Percentiles rank a stretch among this genome's conserved stretches.
Conservation (phyloP, 2,329 filamentous ascomycete genomes). For the Pseudonectria foliicola region DNA sequence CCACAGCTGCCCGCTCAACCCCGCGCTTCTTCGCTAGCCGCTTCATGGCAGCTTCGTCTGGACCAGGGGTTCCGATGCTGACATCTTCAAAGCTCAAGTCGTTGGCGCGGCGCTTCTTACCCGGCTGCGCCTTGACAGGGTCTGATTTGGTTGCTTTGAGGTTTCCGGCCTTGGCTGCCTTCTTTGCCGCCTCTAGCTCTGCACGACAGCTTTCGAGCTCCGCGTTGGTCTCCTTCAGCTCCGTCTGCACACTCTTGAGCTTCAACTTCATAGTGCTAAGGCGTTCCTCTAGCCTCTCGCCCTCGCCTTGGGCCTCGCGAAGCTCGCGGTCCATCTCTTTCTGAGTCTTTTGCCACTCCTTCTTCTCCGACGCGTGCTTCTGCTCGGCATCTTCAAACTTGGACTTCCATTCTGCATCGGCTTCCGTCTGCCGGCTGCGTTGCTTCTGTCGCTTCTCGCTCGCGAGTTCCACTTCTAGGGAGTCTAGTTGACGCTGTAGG, state of each 20-base stretch:
- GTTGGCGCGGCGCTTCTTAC: slow-evolving; percentile 39
- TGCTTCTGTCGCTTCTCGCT: slow-evolving; percentile 53
- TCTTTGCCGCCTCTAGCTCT: slow-evolving; percentile 31
- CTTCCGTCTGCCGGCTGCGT: slow-evolving; percentile 27
- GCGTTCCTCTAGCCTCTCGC: slow-evolving; percentile 61
- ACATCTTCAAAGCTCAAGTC: slow-evolving; percentile 40
- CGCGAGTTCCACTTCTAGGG: slow-evolving; percentile 73
- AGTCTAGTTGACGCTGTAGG: slow-evolving; percentile 69
- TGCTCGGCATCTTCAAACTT: slow-evolving; percentile 30
- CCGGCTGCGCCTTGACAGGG: slow-evolving; percentile 23
- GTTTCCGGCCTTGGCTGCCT: slow-evolving; percentile 9
- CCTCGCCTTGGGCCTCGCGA: slow-evolving; percentile 54
- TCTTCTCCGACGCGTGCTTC: slow-evolving; percentile 33
- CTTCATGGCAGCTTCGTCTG: slow-evolving; percentile 34
- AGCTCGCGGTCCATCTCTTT: slow-evolving; percentile 46
- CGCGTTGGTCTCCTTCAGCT: slow-evolving; percentile 57
- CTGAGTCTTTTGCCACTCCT: slow-evolving; percentile 38
- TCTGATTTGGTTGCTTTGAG: slow-evolving; percentile 17
- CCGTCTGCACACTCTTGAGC: slow-evolving; percentile 60
- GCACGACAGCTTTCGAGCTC: slow-evolving; percentile 33
- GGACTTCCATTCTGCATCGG: slow-evolving; percentile 34
- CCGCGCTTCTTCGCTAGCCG: slow-evolving; percentile 49
- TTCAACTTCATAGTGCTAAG: slow-evolving; percentile 64
- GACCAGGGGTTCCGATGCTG: slow-evolving; percentile 39
- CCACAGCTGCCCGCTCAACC: slow-evolving; percentile 46